Evolutionary conservation across 768 basidiomycete species (phyloP).

Genomic region (Filobasidium floriforme): DNA sequence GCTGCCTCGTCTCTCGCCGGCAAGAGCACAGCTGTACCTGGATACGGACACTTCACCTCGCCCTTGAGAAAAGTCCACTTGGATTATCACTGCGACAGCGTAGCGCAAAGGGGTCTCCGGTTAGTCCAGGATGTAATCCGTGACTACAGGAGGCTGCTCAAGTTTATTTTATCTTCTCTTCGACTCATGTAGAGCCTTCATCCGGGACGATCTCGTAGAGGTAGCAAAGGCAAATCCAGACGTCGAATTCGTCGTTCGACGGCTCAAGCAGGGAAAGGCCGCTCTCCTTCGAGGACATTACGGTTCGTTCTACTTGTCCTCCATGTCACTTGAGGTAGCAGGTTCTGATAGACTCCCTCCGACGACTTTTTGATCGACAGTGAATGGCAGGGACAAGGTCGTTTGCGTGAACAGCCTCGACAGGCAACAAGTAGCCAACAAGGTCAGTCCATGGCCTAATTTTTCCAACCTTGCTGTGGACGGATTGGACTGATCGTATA

Average conservation of each 20-base stretch:
- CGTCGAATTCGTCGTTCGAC: slow-evolving; percentile 40
- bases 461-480: neutral
- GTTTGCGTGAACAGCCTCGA: slow-evolving; percentile 42
- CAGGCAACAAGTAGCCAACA: slow-evolving; percentile 35
- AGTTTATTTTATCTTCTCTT: neutral
- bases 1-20: neutral
- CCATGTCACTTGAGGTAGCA: neutral
- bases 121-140: slow-evolving; percentile 19
- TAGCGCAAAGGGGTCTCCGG: slow-evolving; percentile 37
- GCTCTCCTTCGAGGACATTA: slow-evolving; percentile 43
- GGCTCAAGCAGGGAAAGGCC: slow-evolving; percentile 35
- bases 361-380: slow-evolving; percentile 15
- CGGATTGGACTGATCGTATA: neutral
- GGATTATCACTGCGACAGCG: slow-evolving; percentile 38
- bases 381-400: slow-evolving; percentile 45
- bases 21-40: slow-evolving; percentile 34
- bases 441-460: slow-evolving; percentile 25
- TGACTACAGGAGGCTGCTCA: neutral
- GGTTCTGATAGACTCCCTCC: neutral
- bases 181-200: slow-evolving; percentile 29
- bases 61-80: slow-evolving; percentile 40
- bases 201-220: slow-evolving; percentile 31
- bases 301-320: slow-evolving; percentile 28
- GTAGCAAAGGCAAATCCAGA: slow-evolving; percentile 41
- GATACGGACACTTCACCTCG: slow-evolving; percentile 39